phyloP scores from a whole-genome alignment of 2,329 filamentous ascomycete species.

The Claviceps pazoutovae region DNA sequence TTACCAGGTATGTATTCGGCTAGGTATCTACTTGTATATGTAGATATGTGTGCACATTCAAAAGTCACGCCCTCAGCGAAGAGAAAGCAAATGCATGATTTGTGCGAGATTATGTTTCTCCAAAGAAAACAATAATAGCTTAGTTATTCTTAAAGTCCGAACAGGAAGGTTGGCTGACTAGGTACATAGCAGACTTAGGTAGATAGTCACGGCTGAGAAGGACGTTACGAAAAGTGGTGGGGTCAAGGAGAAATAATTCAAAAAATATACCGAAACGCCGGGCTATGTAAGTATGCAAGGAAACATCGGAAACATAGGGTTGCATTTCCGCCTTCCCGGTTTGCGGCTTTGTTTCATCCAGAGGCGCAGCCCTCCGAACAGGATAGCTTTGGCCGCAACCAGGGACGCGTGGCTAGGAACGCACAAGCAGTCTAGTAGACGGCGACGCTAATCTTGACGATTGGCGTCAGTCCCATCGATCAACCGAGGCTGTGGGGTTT shows the following conservation, averaged over 20 bases:
- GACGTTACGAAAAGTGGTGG: background rate
- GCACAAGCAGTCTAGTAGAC: background rate
- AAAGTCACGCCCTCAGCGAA: too few relatives aligned
- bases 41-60: too few relatives aligned
- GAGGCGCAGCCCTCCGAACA: background rate
- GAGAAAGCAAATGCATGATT: too few relatives aligned
- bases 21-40: too few relatives aligned
- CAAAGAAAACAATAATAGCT: too few relatives aligned
- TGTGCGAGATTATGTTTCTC: too few relatives aligned
- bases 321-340: background rate
- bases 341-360: background rate
- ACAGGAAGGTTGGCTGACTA: too few relatives aligned
- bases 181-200: background rate
- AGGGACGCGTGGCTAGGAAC: background rate
- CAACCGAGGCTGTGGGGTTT: background rate
- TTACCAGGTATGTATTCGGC: too few relatives aligned
- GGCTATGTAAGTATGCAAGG: background rate
- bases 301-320: background rate
- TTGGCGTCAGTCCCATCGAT: background rate
- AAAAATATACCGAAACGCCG: background rate
- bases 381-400: background rate
- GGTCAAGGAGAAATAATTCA: background rate
- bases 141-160: too few relatives aligned
- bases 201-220: background rate
- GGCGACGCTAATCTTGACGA: background rate